A percentile compares a stretch with the other conserved stretches of the same genome.
phyloP scores from a whole-genome alignment of 441 rosid genomes.

The Eutrema salsugineum region DNA sequence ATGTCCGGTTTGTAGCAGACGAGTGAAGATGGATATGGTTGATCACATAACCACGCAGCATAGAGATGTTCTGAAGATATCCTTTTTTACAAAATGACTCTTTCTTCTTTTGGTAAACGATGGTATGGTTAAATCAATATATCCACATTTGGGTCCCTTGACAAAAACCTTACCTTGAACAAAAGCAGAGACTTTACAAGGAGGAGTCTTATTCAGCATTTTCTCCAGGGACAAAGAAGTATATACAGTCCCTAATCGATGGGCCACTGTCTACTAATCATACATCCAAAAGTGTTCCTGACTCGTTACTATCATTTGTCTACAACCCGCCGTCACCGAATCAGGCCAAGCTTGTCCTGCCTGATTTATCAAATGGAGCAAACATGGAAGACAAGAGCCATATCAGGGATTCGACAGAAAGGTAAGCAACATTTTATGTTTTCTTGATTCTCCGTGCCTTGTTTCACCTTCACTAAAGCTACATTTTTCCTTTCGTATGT shows the following conservation, averaged over 20 bases:
- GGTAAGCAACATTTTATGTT: conserved; percentile 36
- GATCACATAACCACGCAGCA: conserved; percentile 30
- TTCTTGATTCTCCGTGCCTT: not conserved
- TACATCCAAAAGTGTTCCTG: conserved; percentile 49
- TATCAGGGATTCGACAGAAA: conserved; percentile 32
- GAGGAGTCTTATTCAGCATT: conserved; percentile 42
- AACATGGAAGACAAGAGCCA: conserved; percentile 35
- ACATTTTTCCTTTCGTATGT: not conserved
- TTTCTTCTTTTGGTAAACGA: not conserved
- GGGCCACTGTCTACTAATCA: conserved; percentile 40
- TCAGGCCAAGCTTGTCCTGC: conserved; percentile 30
- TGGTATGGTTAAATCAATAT: not conserved
- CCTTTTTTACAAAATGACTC: not conserved
- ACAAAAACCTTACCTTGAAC: conserved; percentile 18
- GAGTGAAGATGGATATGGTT: conserved; percentile 32
- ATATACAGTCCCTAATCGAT: conserved; percentile 48
- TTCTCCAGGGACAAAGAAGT: conserved; percentile 51
- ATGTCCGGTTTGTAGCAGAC: conserved; percentile 33
- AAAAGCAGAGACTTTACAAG: conserved; percentile 39
- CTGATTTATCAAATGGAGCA: conserved; percentile 31
- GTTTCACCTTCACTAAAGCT: not conserved
- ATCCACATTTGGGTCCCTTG: conserved; percentile 20
- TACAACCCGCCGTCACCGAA: conserved; percentile 35
- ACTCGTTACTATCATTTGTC: conserved; percentile 66
- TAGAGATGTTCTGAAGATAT: conserved; percentile 25